Base-by-base conservation (phyloP, 176 grass and related monocot genomes). In the Zea mays region DNA sequence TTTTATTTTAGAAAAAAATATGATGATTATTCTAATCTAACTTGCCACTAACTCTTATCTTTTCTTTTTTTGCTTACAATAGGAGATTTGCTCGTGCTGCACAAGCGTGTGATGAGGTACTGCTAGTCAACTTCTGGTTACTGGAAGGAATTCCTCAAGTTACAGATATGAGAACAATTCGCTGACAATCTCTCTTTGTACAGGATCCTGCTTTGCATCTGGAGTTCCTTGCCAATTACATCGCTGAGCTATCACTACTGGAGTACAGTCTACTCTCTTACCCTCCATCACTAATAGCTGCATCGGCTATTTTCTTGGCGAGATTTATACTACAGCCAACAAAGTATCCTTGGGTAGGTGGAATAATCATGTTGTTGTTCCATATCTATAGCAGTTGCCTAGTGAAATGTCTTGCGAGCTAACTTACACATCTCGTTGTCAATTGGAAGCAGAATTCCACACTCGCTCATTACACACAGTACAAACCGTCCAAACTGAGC, bases 21-120 rank as follows among this genome's bases (percentile, higher is more conserved):
- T 55, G 9, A n/a, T 1, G 16, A 51, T 36, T 3, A 13, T 35
- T 50, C 2, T 38, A 68, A 69, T 65, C 4, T 55, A 82, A 61
- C 77, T 19, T 75, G 16, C 16, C 8, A 61, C 50, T 67, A 16
- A 69, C 59, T 82, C 8, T 49, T 62, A 57, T 17, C 3, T 51
- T 47, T 16, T 89, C 5, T 1, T 51, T 16, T 51, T 16, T 51
- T 81, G 40, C 39, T 63, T 77, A 77, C 43, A 62, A 74, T 41
- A 97, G 95, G 89, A 86, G 95, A 84, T 97, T 97, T 86, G 77
- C 88, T 40, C 91, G 85, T 81, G 91, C 84, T 88, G 95, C 95
- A 77, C 95, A 88, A 97, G 85, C 77, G 59, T 90, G 79, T 58
- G 85, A 90, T 62, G 86, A 92, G 91, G 95, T 97, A 88, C 76